A percentile compares a stretch with the other conserved stretches of the same genome.
Conservation (phyloP, 106 monocot species). For the Phalaenopsis equestris region DNA sequence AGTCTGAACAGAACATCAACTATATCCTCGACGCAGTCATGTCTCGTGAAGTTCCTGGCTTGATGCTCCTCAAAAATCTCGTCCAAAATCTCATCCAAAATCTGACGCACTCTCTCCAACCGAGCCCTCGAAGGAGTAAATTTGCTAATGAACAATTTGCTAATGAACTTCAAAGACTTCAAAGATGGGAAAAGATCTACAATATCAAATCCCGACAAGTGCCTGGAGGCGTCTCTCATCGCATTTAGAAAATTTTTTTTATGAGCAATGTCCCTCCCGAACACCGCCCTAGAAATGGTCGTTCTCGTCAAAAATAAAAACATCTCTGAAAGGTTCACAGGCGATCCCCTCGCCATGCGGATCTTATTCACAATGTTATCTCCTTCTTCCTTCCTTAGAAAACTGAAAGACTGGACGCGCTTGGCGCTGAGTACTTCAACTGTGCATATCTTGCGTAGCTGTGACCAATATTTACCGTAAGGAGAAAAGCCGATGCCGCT, state of each 20-base stretch:
- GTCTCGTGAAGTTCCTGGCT: no score
- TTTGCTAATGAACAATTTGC: no score
- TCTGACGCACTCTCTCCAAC: no score
- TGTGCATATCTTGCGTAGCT: conserved; percentile 7
- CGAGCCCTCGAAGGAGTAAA: no score
- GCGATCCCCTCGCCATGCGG: neutral
- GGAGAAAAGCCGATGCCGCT: neutral
- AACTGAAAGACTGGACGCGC: neutral
- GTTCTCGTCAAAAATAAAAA: neutral
- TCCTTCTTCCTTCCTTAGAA: conserved; percentile 3
- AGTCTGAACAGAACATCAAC: no score
- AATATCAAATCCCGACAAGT: neutral
- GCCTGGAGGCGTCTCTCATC: neutral
- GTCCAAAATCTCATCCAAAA: no score
- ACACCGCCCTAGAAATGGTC: neutral
- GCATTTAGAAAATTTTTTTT: neutral
- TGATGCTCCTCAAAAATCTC: no score
- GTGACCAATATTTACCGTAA: conserved; percentile 1
- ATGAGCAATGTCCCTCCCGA: neutral
- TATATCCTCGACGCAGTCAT: no score
- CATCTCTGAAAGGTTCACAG: conserved; percentile 1
- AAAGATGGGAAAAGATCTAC: neutral
- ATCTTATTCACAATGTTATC: neutral
- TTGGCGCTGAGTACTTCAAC: neutral
- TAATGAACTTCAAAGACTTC: no score